Evolutionary conservation across 2,329 filamentous ascomycete species (phyloP), one percentile per base, ranked within the genome.

Genomic region (Drechslerella dactyloides): DNA sequence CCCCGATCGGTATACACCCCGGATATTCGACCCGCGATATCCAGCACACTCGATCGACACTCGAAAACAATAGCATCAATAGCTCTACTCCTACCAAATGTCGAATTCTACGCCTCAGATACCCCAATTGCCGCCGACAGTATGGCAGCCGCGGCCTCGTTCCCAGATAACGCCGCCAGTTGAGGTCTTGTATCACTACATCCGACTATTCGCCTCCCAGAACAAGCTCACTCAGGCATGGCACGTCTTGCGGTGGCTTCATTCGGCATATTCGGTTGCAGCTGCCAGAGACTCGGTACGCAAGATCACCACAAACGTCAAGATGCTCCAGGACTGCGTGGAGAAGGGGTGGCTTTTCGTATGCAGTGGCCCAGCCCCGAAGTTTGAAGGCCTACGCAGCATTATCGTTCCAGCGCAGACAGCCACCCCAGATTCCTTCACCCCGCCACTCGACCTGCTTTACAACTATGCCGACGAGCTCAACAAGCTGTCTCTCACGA

Each of bases 321-420:
- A 58, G 37, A 72, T 72, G 68, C 62, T 73, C 37, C 61, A 73
- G 46, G 62, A 73, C 37, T 73, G 69, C 57, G 50, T 73, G 35
- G 69, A 73, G 58, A 73, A 68, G 44, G 69, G 69, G 53, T 73
- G 69, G 69, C 62, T 73, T 59, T 73, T 73, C 33, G 69, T 59
- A 15, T 57, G 68, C 55, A 63, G 56, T 33, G 63, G 63, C 46
- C 69, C 69, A 40, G 62, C 62, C 30, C 56, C 58, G 7, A 73
- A 73, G 54, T 68, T 66, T 37, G 58, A 66, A 21, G 63, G 62
- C 24, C 61, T 68, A 48, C 62, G 63, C 27, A 63, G 52, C 52
- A 68, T 73, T 44, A 59, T 62, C 30, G 69, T 73, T 33, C 69
- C 69, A 30, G 52, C 44, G 7, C 58, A 54, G 27, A 4, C 37